Evolutionary conservation across 73 alveolate genomes (phyloP).

Genomic region (Paramecium tetraurelia): DNA sequence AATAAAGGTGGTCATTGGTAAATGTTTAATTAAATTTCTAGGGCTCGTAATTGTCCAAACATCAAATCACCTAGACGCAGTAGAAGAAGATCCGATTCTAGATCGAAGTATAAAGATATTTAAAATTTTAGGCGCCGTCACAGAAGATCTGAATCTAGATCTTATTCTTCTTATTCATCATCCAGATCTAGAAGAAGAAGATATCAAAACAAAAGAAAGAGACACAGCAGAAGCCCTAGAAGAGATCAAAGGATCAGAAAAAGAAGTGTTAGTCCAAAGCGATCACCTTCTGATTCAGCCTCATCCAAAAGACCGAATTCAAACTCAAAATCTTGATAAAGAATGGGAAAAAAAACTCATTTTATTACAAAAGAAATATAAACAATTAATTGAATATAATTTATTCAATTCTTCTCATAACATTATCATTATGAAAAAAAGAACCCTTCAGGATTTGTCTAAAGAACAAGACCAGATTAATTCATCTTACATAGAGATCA

Average conservation of each 20-base stretch:
- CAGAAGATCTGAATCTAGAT: conserved; percentile 12
- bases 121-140: neutral
- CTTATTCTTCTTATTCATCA: conserved; percentile 46
- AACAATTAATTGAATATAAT: neutral
- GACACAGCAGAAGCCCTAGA: conserved; percentile 44
- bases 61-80: conserved; percentile 24
- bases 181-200: conserved; percentile 42
- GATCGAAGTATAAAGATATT: conserved; percentile 11
- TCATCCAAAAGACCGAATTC: neutral
- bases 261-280: neutral
- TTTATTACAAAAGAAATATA: neutral
- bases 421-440: neutral
- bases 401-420: conserved; percentile 8
- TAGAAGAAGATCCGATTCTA: conserved; percentile 1
- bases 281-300: neutral
- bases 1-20: conserved; percentile 52
- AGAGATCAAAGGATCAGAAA: neutral
- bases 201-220: neutral
- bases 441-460: neutral
- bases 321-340: conserved; percentile 14
- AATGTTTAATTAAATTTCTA: neutral
- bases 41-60: conserved; percentile 47
- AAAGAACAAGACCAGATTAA: neutral
- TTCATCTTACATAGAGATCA: neutral
- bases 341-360: conserved; percentile 27